phyloP scores from a whole-genome alignment of 495 filamentous ascomycete genomes.

The Cercophora newfieldiana region DNA sequence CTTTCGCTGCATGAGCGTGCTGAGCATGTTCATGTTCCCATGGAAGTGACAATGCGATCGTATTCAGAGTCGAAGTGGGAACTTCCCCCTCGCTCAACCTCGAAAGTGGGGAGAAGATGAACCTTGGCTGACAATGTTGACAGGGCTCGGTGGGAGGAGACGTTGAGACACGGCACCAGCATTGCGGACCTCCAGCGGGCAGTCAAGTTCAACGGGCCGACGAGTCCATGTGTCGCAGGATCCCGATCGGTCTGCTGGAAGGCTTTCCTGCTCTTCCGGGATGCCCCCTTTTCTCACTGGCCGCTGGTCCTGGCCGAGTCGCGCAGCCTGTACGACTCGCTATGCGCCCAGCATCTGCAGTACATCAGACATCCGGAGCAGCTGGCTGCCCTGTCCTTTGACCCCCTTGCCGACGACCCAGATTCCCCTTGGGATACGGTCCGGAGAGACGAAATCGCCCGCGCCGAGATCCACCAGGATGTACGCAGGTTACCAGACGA shows the following conservation, averaged over 20 bases:
- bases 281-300: constrained; percentile 68
- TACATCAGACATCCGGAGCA: constrained; percentile 81
- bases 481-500: constrained; percentile 93
- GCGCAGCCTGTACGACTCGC: constrained; percentile 68
- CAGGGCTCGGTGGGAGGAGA: constrained; percentile 64
- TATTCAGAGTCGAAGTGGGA: constrained; percentile 63
- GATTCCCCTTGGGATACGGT: constrained; percentile 87
- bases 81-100: neutral
- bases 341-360: constrained; percentile 72
- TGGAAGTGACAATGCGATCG: constrained; percentile 54
- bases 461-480: constrained; percentile 93
- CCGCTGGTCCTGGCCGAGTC: constrained; percentile 62
- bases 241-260: constrained; percentile 94
- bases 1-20: constrained; percentile 1
- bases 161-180: constrained; percentile 59
- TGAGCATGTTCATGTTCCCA: constrained; percentile 14
- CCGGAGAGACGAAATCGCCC: constrained; percentile 77
- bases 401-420: constrained; percentile 85
- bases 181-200: constrained; percentile 65
- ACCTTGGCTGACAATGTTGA: constrained; percentile 12
- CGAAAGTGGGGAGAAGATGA: neutral
- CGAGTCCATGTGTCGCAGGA: constrained; percentile 66
- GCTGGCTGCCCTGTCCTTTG: constrained; percentile 63
- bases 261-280: constrained; percentile 79
- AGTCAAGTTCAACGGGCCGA: constrained; percentile 56